Base-by-base conservation (phyloP, 148 eudicot species). In the Bassia scoparia region DNA sequence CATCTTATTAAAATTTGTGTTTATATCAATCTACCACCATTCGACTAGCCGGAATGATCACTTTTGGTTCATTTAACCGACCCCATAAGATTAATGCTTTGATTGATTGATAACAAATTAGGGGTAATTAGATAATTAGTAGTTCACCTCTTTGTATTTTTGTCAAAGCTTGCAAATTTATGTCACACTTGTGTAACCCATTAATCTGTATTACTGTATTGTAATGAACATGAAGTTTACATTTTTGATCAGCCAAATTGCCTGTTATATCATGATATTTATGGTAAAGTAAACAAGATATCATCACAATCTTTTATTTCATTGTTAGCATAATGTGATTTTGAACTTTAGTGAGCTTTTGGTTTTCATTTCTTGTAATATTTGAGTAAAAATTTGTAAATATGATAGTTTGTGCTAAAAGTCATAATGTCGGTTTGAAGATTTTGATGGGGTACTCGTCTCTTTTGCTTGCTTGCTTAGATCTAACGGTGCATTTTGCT, bases 381-480 rank as follows among this genome's bases (percentile, higher is more conserved):
- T 1, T 1, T 21, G 10, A 14, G 20, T 72, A 33, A 35, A 20
- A 15, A n/a, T n/a, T n/a, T 59, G 65, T 61, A 55, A 34, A 41
- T 73, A 37, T 34, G 63, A 69, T 69, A 74, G 20, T 73, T 75
- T 59, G 76, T 66, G 76, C 73, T 34, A 58, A 67, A 66, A 59
- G 65, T 71, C 56, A 65, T 70, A 21, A 49, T 80, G 80, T 80
- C 69, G 79, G 78, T 65, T 68, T 74, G 73, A 74, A 55, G 66
- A 55, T 62, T 48, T 66, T 76, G 76, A 71, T 70, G 62, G 62
- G 67, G 79, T 65, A 70, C 53, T 75, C 71, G 18, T 74, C 69
- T 74, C 67, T 70, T 61, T 71, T 66, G 74, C 56, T 52, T 72
- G 74, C 46, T 41, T 41, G 46, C 46, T 41, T 41, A 41, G 46